Evolutionary conservation across 345 rosid genomes (phyloP).

Genomic region (Acer negundo): DNA sequence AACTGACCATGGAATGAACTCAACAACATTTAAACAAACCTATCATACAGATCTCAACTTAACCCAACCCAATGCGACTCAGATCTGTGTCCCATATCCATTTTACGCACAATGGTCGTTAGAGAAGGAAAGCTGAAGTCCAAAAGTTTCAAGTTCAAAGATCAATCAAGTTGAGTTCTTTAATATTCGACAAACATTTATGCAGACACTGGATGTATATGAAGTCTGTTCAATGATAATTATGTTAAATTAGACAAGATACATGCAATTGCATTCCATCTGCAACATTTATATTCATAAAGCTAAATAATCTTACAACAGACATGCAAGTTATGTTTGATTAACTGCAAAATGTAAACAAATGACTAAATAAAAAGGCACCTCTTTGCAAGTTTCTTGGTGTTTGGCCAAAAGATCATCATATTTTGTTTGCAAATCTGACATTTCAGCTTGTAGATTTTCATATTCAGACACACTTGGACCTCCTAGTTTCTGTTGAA

Average conservation of each 20-base stretch:
- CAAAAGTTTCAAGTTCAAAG: neutral
- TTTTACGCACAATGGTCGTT: neutral
- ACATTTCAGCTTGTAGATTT: slow-evolving; percentile 79
- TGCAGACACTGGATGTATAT: neutral
- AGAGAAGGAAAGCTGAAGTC: neutral
- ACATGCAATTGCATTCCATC: neutral
- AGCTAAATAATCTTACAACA: neutral
- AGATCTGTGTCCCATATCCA: neutral
- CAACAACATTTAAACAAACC: neutral
- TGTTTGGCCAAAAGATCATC: slow-evolving; percentile 68
- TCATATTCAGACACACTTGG: slow-evolving; percentile 72
- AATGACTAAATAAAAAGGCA: slow-evolving; percentile 14
- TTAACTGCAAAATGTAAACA: neutral
- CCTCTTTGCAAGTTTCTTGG: slow-evolving; percentile 76
- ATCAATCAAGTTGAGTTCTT: neutral
- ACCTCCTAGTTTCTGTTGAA: slow-evolving; percentile 87
- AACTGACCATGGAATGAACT: neutral
- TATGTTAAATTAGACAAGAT: neutral
- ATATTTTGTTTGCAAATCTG: slow-evolving; percentile 68
- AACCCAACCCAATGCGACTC: neutral
- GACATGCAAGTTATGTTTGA: neutral
- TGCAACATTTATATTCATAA: neutral
- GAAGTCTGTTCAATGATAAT: neutral
- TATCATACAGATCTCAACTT: neutral
- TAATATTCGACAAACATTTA: neutral